Base-by-base conservation (phyloP, 257 asterid species). In the Primulina huaijiensis region DNA sequence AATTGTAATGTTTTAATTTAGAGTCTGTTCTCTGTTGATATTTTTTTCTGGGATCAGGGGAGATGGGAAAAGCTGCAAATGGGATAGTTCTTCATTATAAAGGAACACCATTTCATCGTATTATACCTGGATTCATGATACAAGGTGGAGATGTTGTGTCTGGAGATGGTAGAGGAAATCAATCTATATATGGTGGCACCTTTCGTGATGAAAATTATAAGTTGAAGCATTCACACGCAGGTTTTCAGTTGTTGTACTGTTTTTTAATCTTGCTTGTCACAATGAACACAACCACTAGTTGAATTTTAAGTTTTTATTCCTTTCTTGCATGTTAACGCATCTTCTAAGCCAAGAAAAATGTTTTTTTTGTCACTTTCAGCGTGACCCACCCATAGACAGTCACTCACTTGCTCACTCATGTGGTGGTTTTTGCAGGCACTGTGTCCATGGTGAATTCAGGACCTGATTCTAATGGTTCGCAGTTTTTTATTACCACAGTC, bases 101-200 rank as follows among this genome's bases (percentile, higher is more conserved):
- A 78, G 99, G 99, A 74, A 89, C 90, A 56, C 92, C 92, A 31
- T 88, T 94, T 77, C 99, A 91, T 82, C 97, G 97, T 69, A 82
- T 94, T 53, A 94, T 94, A 72, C 97, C 99, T 20, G 99, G 97
- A 67, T 94, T 94, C 86, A 89, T 94, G 97, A 89, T 91, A 76
- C 99, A 94, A 82, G 99, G 97, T 56, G 99, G 99, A 65, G 99
- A 94, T 82, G 86, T 89, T 29, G 88, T 75, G 46, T 88, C 78
- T 5, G 87, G 90, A 56, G 80, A 89, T 71, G 98, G 98, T 64
- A 87, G 83, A 78, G 96, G 98, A 72, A 92, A 92, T 74, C 84
- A 70, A 75, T 92, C 96, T 69, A 89, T 85, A 60, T 92, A 78
- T 65, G 84, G 88, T 52, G 86, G 86, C 61, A 66, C 83, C 57